Percentiles rank a stretch among this genome's conserved stretches.
These are phyloP conservation scores for Wickerhamomyces pijperi DNA, from an alignment of 805 yeast genomes.

Conservation along the genomic window DNA sequence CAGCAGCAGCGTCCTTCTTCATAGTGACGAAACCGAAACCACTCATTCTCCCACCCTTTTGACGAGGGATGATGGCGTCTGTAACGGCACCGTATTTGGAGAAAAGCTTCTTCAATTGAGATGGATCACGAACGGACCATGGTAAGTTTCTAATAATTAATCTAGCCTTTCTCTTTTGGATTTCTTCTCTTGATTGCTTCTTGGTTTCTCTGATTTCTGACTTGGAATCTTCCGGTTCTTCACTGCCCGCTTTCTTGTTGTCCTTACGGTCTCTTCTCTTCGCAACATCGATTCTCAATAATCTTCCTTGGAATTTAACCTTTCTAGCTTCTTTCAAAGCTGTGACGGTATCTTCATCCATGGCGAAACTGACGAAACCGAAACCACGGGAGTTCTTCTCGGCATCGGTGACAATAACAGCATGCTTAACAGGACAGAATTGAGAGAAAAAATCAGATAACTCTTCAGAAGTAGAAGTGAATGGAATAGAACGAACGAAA, in stretches of 20 bases:
- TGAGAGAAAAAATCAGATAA: slow-evolving; percentile 80
- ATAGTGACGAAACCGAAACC: slow-evolving; percentile 94
- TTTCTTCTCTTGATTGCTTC: slow-evolving; percentile 21
- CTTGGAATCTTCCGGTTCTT: slow-evolving; percentile 3
- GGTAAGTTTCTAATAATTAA: slow-evolving; percentile 87
- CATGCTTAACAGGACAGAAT: slow-evolving; percentile 91
- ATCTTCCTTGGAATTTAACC: slow-evolving; percentile 50
- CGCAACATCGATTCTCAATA: slow-evolving; percentile 76
- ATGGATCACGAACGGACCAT: slow-evolving; percentile 83
- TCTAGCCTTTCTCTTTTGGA: slow-evolving; percentile 77
- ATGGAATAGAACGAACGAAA: slow-evolving; percentile 80
- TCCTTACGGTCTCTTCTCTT: slow-evolving; percentile 74
- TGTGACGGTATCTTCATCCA: slow-evolving; percentile 70
- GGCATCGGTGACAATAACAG: slow-evolving; percentile 75
- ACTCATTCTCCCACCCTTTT: slow-evolving; percentile 76
- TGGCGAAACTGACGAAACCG: slow-evolving; percentile 86
- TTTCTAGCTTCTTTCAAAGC: slow-evolving; percentile 65
- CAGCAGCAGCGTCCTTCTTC: slow-evolving; percentile 71
- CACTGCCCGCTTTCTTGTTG: slow-evolving; percentile 3
- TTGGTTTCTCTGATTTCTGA: slow-evolving; percentile 24
- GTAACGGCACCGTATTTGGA: slow-evolving; percentile 73
- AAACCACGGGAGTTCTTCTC: slow-evolving; percentile 80
- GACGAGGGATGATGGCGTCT: slow-evolving; percentile 83
- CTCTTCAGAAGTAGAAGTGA: slow-evolving; percentile 69
- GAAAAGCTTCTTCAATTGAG: slow-evolving; percentile 58